Percentiles rank a stretch among this genome's conserved stretches.
Evolutionary conservation across 1,284 basidiomycete species (phyloP).

Genomic region (Ustilago sp.): DNA sequence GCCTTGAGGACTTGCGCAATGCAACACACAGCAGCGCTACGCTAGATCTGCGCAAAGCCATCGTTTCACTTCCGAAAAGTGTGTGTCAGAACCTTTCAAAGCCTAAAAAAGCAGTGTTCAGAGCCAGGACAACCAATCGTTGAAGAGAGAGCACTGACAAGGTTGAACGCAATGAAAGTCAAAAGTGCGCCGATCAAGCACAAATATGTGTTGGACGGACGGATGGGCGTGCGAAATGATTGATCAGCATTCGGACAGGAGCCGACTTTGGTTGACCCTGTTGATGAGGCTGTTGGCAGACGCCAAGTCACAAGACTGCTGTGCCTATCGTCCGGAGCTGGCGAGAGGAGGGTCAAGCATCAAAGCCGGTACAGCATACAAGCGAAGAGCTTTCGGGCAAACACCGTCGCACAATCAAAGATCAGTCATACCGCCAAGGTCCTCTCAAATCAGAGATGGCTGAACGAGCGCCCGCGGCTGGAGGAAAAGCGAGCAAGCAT

Average conservation of each 20-base stretch:
- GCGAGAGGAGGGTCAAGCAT: not conserved
- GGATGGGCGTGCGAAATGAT: conserved; percentile 3
- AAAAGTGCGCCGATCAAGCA: conserved; percentile 17
- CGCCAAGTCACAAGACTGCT: not conserved
- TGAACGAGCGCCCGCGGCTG: not conserved
- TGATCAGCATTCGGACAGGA: conserved; percentile 6
- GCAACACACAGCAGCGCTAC: not conserved
- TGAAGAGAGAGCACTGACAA: conserved; percentile 1
- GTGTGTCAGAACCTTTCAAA: conserved; percentile 12
- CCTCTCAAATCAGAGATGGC: not conserved
- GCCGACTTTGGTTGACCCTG: not conserved
- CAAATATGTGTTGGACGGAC: not conserved
- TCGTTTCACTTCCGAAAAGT: conserved; percentile 21
- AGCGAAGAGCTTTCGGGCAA: not conserved
- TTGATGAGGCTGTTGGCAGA: conserved; percentile 3
- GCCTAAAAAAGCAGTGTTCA: conserved; percentile 10
- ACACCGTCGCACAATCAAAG: not conserved
- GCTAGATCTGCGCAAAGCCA: conserved; percentile 4
- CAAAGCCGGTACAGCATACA: not conserved
- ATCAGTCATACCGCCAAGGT: not conserved
- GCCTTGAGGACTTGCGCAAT: not conserved
- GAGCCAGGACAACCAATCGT: conserved; percentile 2
- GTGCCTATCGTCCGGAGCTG: not conserved
- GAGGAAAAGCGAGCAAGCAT: not conserved
- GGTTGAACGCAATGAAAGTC: conserved; percentile 8